Evolutionary conservation across 345 rosid genomes (phyloP).

Genomic region (Brassica incana): DNA sequence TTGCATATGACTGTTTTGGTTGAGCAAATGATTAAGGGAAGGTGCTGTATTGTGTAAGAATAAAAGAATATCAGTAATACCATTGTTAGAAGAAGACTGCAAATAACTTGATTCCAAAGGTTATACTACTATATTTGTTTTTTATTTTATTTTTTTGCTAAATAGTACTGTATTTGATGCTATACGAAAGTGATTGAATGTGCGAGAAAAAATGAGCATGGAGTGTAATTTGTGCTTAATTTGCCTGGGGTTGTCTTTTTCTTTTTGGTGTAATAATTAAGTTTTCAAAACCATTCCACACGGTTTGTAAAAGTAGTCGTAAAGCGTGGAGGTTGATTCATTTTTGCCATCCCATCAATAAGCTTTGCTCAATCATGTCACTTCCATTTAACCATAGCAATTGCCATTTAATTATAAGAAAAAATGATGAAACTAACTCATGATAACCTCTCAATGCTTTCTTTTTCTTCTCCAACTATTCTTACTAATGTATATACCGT

Average conservation of each 20-base stretch:
- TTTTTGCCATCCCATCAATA: conserved; percentile 27
- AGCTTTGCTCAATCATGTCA: conserved; percentile 33
- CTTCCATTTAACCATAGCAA: conserved; percentile 28
- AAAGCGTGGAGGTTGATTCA: conserved; percentile 35
- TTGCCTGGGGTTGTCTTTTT: conserved; percentile 27
- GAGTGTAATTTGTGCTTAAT: conserved; percentile 26
- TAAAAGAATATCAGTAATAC: too few species aligned
- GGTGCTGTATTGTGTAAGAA: too few species aligned
- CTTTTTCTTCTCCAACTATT: neutral
- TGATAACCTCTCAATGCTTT: conserved; percentile 21
- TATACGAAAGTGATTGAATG: conserved; percentile 6
- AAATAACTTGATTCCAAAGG: neutral
- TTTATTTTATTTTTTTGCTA: too few species aligned
- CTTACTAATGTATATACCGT: neutral
- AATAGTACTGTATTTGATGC: neutral
- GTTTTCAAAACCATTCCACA: conserved; percentile 24
- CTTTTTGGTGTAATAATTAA: conserved; percentile 31
- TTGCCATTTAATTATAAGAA: conserved; percentile 1
- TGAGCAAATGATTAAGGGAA: neutral
- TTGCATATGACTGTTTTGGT: too few species aligned
- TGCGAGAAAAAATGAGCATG: neutral
- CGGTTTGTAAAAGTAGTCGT: conserved; percentile 39
- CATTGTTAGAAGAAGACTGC: neutral
- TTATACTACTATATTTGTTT: too few species aligned
- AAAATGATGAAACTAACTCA: conserved; percentile 24